A percentile compares a stretch with the other conserved stretches of the same genome.
Evolutionary conservation across 2,329 filamentous ascomycete genomes (phyloP).

Genomic region (Trichoderma koningii): DNA sequence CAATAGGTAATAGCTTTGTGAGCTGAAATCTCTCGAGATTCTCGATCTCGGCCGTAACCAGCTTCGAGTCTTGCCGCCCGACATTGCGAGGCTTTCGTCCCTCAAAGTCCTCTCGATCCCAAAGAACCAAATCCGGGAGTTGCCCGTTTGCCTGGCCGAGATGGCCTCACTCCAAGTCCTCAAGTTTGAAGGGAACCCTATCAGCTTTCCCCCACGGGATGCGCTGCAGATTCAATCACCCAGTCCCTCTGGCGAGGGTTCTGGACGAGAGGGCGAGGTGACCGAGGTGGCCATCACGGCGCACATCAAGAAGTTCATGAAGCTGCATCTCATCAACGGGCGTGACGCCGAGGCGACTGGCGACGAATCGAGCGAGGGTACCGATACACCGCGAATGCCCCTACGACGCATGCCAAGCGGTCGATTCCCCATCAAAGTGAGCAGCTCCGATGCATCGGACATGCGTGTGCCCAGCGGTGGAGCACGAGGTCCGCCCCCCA

Average conservation of each 20-base stretch:
- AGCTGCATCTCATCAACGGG: slow-evolving; percentile 54
- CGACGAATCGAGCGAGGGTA: slow-evolving; percentile 70
- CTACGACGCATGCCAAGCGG: slow-evolving; percentile 64
- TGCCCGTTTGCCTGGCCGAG: slow-evolving; percentile 82
- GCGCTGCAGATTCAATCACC: slow-evolving; percentile 61
- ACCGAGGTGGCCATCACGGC: slow-evolving; percentile 61
- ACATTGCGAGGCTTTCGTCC: slow-evolving; percentile 78
- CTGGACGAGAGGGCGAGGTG: slow-evolving; percentile 61
- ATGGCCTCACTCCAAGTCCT: slow-evolving; percentile 88
- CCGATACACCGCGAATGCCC: slow-evolving; percentile 75
- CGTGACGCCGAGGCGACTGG: slow-evolving; percentile 58
- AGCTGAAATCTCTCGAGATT: slow-evolving; percentile 84
- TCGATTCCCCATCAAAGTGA: slow-evolving; percentile 70
- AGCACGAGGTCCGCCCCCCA: slow-evolving; percentile 71
- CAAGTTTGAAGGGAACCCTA: slow-evolving; percentile 85
- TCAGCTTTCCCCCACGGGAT: slow-evolving; percentile 75
- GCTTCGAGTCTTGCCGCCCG: slow-evolving; percentile 73
- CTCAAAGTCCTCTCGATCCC: slow-evolving; percentile 87
- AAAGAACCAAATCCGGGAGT: slow-evolving; percentile 80
- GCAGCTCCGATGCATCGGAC: slow-evolving; percentile 68
- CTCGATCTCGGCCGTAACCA: slow-evolving; percentile 90
- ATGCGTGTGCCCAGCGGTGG: slow-evolving; percentile 67
- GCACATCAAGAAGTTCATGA: slow-evolving; percentile 63
- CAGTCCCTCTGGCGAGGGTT: slow-evolving; percentile 58
- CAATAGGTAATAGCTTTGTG: slow-evolving; percentile 66